Evolutionary conservation across 257 asterid genomes (phyloP), one percentile per base, ranked within the genome.

Genomic region (Solanum megistacrolobum): DNA sequence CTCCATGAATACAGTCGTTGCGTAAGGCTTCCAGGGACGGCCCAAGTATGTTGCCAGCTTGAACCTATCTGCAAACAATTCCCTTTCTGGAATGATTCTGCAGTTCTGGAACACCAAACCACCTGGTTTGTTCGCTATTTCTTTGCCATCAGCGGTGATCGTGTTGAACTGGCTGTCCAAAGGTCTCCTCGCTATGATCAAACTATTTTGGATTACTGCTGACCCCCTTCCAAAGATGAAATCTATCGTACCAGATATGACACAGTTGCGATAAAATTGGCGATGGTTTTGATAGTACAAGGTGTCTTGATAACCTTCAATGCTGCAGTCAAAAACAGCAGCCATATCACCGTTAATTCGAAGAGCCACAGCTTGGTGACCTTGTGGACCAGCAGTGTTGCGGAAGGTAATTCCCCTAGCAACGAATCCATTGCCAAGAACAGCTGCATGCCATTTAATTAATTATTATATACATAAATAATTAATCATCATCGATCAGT

Each of bases 361-460:
- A 68, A 93, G 93, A 9, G 99, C 99, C 84, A 96, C 99, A 0
- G 96, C 99, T 20, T 94, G 98, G 73, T 91, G 94, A 6, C 98
- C 98, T 11, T 92, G 89, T 0, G 96, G 92, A 13, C 98, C 98
- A 4, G 97, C 97, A 6, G 91, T 90, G 87, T 96, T 96, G 3
- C 93, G 93, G 93, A 96, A 92, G n/a, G 97, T 94, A 83, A 96
- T 92, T 18, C 91, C 89, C 29, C 88, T 89, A 3, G 95, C 96
- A 2, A 95, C 91, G 91, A 95, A 94, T 60, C 96, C 95, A 1
- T 34, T 36, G 5, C 96, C 96, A 1, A 87, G 87, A 27, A 91
- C 91, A 6, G 89, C 95, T 93, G 91, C 18, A 76, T 23, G 18
- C 3, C 84, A 39, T 78, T 62, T 62, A 21, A 55, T 55, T 55